Evolutionary conservation across 2,329 filamentous ascomycete species (phyloP), one percentile per base, ranked within the genome.

Genomic region (Hypoxylon sp.): DNA sequence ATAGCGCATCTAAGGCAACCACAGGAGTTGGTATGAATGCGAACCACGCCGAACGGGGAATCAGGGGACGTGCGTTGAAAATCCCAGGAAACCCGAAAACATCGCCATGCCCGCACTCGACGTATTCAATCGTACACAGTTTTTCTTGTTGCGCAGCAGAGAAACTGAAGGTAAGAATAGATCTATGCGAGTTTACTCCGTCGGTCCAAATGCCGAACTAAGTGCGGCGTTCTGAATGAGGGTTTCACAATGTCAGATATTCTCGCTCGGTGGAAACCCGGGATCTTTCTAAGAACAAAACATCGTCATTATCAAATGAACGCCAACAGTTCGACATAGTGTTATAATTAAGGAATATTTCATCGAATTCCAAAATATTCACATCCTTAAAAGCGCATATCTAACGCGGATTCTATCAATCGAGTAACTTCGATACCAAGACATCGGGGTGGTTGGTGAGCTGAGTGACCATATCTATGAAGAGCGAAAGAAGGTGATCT

Each of bases 191-290:
- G 53, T 66, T 69, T 61, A 23, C 14, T 46, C 62, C 59, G 55
- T 58, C 32, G 55, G 38, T 11, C 6, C 10, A 63, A 30, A 69
- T 69, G 45, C 66, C 66, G 66, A 69, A 28, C 45, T 69, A 66
- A 63, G 9, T 60, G 66, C 66, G 66, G 36, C 43, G 11, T 38
- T 25, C 19, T 45, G 51, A 17, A 17, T 21, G 25, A n/a, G 17
- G n/a, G 38, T 50, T 28, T 58, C 13, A 49, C n/a, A 46, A 23
- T 21, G 17, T 34, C 21, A 28, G 23, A 56, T 14, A 49, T 11
- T 11, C 21, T 28, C 19, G 17, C 55, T 69, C 66, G 66, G 66
- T 23, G 59, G 63, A 66, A 69, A 58, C 50, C 59, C 66, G 66
- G 66, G 56, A 51, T 62, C 25, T 52, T 34, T 17, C 48, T 52